These are phyloP conservation scores for Tuber indicum DNA, from an alignment of 495 filamentous ascomycete species.

Conservation along the genomic window DNA sequence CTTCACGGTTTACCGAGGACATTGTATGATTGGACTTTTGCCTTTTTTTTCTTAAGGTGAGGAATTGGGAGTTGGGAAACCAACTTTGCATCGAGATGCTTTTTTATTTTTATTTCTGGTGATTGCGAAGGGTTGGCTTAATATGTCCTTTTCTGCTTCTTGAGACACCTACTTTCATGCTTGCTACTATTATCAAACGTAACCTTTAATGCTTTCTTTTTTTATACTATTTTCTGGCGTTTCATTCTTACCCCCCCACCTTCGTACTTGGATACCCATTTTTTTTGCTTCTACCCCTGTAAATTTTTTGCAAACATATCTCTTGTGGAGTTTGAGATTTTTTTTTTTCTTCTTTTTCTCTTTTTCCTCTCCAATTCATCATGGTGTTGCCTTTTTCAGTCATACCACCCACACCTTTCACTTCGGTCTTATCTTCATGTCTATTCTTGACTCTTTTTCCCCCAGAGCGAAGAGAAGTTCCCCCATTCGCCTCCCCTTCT, in stretches of 20 bases:
- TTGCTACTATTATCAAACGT: conserved; percentile 31
- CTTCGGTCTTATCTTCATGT: conserved; percentile 16
- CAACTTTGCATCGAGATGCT: background rate
- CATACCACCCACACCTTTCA: conserved; percentile 6
- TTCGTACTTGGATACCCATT: conserved; percentile 19
- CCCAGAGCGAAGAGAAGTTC: background rate
- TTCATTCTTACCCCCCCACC: background rate
- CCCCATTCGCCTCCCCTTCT: background rate
- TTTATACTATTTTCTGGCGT: conserved; percentile 1
- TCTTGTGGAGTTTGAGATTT: conserved; percentile 12
- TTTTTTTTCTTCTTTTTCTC: background rate
- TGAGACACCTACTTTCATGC: conserved; percentile 17
- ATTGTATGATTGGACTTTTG: conserved; percentile 34
- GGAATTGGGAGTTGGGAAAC: background rate
- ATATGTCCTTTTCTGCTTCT: conserved; percentile 12
- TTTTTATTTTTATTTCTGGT: conserved; percentile 10
- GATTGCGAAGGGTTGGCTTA: background rate
- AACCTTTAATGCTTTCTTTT: conserved; percentile 31
- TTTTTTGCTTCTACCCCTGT: conserved; percentile 16
- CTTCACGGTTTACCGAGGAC: conserved; percentile 42
- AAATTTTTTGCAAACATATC: conserved; percentile 18
- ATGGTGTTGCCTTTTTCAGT: conserved; percentile 24
- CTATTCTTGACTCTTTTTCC: conserved; percentile 24
- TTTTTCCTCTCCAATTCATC: conserved; percentile 13
- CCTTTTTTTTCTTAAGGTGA: conserved; percentile 9